A percentile compares a stretch with the other conserved stretches of the same genome.
phyloP scores from a whole-genome alignment of 768 basidiomycete genomes.

The Mycena vulgaris region DNA sequence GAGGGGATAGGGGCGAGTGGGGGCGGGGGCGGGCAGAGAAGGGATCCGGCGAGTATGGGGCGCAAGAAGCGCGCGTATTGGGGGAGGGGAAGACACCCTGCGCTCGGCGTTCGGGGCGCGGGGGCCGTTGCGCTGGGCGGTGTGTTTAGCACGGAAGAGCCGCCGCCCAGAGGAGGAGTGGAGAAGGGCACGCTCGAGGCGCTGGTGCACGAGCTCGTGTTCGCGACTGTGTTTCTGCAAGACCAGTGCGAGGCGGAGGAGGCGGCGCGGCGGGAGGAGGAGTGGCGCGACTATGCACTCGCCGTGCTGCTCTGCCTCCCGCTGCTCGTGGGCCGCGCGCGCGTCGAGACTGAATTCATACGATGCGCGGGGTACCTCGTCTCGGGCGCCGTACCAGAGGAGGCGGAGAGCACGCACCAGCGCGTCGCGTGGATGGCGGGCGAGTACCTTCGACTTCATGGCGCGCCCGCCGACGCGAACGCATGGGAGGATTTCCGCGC shows the following conservation, averaged over 20 bases:
- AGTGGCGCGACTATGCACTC: constrained; percentile 77
- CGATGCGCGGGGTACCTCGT: constrained; percentile 78
- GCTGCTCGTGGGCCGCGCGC: constrained; percentile 62
- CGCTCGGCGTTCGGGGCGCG: constrained; percentile 48
- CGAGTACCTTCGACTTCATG: constrained; percentile 76
- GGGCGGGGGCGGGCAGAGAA: constrained; percentile 66
- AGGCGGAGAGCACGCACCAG: constrained; percentile 49
- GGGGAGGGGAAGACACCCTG: constrained; percentile 78
- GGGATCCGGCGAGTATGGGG: constrained; percentile 44
- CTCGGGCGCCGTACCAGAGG: constrained; percentile 65
- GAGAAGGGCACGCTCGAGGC: constrained; percentile 84
- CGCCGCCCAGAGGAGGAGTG: constrained; percentile 48
- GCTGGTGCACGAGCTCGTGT: constrained; percentile 85
- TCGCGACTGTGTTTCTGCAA: constrained; percentile 77
- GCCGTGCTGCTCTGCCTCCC: constrained; percentile 76
- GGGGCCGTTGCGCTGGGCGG: constrained; percentile 11
- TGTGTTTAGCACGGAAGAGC: background rate
- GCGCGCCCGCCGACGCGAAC: constrained; percentile 62
- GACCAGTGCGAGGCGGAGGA: constrained; percentile 34
- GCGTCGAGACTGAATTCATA: constrained; percentile 80
- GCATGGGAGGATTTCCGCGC: constrained; percentile 74
- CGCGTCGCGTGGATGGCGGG: constrained; percentile 77
- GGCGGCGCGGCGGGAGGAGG: constrained; percentile 42
- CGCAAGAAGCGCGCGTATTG: constrained; percentile 35
- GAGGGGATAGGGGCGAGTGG: constrained; percentile 71